Evolutionary conservation across 352 stramenopile species (phyloP).

Genomic region (Phytophthora vignae): DNA sequence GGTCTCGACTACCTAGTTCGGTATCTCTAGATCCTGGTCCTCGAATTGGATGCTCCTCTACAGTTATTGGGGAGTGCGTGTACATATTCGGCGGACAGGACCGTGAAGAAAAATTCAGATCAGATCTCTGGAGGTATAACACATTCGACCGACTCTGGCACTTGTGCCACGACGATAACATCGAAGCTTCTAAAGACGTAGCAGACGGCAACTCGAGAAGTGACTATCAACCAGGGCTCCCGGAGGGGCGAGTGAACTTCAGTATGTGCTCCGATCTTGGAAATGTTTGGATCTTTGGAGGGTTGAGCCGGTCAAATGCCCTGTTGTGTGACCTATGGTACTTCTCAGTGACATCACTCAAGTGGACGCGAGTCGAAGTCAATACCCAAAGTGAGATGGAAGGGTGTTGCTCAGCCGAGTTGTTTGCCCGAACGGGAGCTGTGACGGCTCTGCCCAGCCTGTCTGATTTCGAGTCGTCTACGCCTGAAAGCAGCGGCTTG

Average conservation of each 20-base stretch:
- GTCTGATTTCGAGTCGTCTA: slow-evolving; percentile 40
- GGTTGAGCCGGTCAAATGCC: slow-evolving; percentile 51
- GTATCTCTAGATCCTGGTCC: slow-evolving; percentile 81
- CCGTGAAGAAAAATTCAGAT: slow-evolving; percentile 78
- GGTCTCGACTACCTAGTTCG: slow-evolving; percentile 78
- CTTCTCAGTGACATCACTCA: slow-evolving; percentile 72
- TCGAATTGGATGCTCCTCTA: slow-evolving; percentile 66
- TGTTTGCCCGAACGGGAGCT: slow-evolving; percentile 57
- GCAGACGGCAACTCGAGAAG: slow-evolving; percentile 15
- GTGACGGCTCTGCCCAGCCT: slow-evolving; percentile 57
- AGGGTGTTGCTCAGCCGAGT: slow-evolving; percentile 48
- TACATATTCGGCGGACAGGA: slow-evolving; percentile 87
- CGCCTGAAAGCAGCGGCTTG: slow-evolving; percentile 34
- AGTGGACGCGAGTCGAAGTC: slow-evolving; percentile 71
- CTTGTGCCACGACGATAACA: slow-evolving; percentile 86
- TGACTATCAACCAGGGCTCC: slow-evolving; percentile 60
- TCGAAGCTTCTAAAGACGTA: slow-evolving; percentile 43
- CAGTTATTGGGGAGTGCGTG: slow-evolving; percentile 84
- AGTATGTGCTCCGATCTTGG: slow-evolving; percentile 81
- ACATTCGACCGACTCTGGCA: slow-evolving; percentile 90
- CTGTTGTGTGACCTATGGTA: slow-evolving; percentile 80
- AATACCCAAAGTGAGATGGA: slow-evolving; percentile 51
- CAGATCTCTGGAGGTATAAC: slow-evolving; percentile 89
- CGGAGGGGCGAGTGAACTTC: slow-evolving; percentile 66
- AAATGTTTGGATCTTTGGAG: slow-evolving; percentile 87